A percentile compares a stretch with the other conserved stretches of the same genome.
Evolutionary conservation across 2,329 filamentous ascomycete genomes (phyloP).

Genomic region (Parastagonospora avenae): DNA sequence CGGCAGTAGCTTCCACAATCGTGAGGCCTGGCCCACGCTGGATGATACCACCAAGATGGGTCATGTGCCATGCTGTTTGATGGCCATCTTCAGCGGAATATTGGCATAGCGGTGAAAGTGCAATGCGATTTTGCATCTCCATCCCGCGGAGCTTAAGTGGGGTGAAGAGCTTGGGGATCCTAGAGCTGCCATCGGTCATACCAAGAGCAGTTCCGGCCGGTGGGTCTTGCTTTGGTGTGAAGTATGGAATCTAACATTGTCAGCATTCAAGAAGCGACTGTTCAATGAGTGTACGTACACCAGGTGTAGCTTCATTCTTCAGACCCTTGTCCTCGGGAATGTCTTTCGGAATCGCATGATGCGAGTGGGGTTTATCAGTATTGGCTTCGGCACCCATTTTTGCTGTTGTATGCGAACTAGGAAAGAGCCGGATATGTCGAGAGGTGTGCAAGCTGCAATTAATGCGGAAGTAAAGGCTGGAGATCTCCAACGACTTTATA

Average conservation of each 20-base stretch:
- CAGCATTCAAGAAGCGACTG: not conserved
- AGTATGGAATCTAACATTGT: constrained; percentile 49
- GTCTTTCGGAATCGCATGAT: constrained; percentile 39
- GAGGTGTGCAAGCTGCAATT: not conserved
- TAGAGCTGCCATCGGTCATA: constrained; percentile 54
- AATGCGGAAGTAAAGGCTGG: constrained; percentile 4
- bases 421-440: not conserved
- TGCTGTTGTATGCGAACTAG: not conserved
- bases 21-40: constrained; percentile 75
- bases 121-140: constrained; percentile 71
- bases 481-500: constrained; percentile 27
- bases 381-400: constrained; percentile 30
- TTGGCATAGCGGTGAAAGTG: constrained; percentile 60
- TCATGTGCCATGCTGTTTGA: constrained; percentile 78
- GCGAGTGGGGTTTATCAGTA: constrained; percentile 32
- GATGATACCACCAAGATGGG: constrained; percentile 80
- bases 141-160: constrained; percentile 63
- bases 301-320: constrained; percentile 50
- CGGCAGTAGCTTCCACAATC: constrained; percentile 78
- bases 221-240: constrained; percentile 54
- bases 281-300: constrained; percentile 32
- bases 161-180: constrained; percentile 64
- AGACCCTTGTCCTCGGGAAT: constrained; percentile 41
- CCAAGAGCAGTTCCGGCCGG: constrained; percentile 54
- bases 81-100: constrained; percentile 73